Conservation (phyloP, 495 filamentous ascomycete genomes). For the Aspergillus wentii region DNA sequence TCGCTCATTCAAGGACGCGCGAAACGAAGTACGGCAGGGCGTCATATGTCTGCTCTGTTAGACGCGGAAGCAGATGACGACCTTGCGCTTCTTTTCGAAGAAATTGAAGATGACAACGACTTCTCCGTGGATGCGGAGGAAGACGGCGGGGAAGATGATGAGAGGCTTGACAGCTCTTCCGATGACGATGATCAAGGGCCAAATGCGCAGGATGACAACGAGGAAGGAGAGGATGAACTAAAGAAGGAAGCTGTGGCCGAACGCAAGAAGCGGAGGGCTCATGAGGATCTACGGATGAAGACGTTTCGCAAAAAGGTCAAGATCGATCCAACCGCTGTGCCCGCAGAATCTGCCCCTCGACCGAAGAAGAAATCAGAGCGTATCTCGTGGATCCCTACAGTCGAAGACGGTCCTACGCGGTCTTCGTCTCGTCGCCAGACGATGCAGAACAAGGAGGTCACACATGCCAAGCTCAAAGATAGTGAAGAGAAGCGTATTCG, state of each 20-base stretch:
- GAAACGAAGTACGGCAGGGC: conserved; percentile 82
- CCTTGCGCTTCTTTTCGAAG: conserved; percentile 74
- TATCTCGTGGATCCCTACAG: conserved; percentile 78
- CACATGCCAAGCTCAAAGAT: conserved; percentile 77
- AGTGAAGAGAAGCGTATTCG: conserved; percentile 74
- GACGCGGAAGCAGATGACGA: conserved; percentile 74
- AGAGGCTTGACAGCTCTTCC: conserved; percentile 78
- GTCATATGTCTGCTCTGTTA: conserved; percentile 73
- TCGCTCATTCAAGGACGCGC: conserved; percentile 72
- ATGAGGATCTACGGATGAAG: conserved; percentile 47
- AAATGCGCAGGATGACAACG: conserved; percentile 51
- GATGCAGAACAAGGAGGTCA: conserved; percentile 75
- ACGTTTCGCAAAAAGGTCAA: conserved; percentile 57
- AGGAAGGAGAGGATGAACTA: conserved; percentile 60
- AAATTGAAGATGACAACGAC: conserved; percentile 81
- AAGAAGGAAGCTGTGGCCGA: conserved; percentile 52
- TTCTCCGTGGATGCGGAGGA: conserved; percentile 65
- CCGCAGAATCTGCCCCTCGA: conserved; percentile 48
- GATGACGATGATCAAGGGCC: conserved; percentile 71
- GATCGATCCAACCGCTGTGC: conserved; percentile 53
- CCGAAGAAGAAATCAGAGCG: conserved; percentile 93
- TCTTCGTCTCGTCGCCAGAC: conserved; percentile 81
- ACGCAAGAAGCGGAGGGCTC: conserved; percentile 71
- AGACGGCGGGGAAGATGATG: conserved; percentile 60
- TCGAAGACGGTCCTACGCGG: conserved; percentile 73